Base-by-base conservation (phyloP, 768 basidiomycete species). In the Strobilomyces dryophilus region DNA sequence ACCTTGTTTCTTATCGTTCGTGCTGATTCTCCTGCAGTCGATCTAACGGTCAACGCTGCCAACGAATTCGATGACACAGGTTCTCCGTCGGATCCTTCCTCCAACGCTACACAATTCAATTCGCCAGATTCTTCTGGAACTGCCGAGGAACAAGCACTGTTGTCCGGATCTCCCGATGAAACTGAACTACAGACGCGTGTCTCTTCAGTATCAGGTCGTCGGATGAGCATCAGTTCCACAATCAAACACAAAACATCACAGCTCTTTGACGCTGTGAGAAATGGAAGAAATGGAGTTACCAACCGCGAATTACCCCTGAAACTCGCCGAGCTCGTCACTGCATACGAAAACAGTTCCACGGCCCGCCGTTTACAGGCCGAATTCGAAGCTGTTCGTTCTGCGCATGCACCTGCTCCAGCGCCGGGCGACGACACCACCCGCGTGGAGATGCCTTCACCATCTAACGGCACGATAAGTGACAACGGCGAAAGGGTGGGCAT, bases 161-260 rank as follows among this genome's bases (percentile, higher is more conserved):
- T 85, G n/a, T 26, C 67, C 53, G 27, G 64, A 37, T 75, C 79
- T 12, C 37, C 67, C 29, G 80, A 80, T 11, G 81, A 78, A 55
- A 83, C 79, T 2, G 83, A 83, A 59, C 65, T 77, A 6, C 79
- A 74, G 51, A 75, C 76, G 0, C 78, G 74, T 46, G 43, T 59
- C 21, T 27, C 60, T 8, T 58, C 66, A 29, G 27, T 56, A 15
- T 56, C 66, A 10, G 59, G 56, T 35, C 75, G 76, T 6, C 69
- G 71, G 7, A 73, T 73, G 27, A 73, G 79, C 21, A 72, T 81
- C 11, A 69, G 74, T 14, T 74, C 72, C 27, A 87, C 78, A 59
- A 74, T 92, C 66, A 84, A 79, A 63, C 76, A 76, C 56, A 90
- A 89, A 70, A 85, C 90, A 0, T 87, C 88, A 1, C 85, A 88